These are phyloP conservation scores for Aureobasidium sp. DNA, from an alignment of 2,329 filamentous ascomycete genomes.

Conservation along the genomic window DNA sequence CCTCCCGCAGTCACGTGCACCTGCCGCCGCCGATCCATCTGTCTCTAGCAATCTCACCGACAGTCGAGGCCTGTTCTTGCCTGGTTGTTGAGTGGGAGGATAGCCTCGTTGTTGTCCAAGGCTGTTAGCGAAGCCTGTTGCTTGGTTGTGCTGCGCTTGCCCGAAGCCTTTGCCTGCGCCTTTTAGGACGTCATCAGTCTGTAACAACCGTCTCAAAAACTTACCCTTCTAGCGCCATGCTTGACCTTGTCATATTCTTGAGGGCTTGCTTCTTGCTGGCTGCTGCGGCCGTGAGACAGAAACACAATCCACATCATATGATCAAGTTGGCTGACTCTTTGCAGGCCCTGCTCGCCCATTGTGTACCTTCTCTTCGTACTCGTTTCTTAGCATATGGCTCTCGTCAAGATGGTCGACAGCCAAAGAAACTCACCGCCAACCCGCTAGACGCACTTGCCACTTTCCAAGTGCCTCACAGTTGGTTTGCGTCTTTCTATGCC, in stretches of 20 bases:
- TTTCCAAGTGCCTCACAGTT: constrained; percentile 71
- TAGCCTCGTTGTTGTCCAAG: background rate
- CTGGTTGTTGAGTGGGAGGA: background rate
- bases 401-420: constrained; percentile 29
- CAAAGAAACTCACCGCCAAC: background rate
- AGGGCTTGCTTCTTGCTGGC: constrained; percentile 15
- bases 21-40: background rate
- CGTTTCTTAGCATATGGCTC: constrained; percentile 58
- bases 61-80: constrained; percentile 6
- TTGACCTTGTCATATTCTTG: constrained; percentile 15
- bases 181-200: background rate
- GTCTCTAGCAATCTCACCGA: constrained; percentile 5
- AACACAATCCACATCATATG: background rate
- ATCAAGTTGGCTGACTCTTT: constrained; percentile 12
- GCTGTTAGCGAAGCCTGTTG: background rate
- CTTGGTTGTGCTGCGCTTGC: background rate
- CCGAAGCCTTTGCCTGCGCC: background rate
- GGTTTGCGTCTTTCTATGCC: constrained; percentile 85
- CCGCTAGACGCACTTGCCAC: constrained; percentile 42
- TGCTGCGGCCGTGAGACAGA: constrained; percentile 16
- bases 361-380: constrained; percentile 43
- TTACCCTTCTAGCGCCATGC: background rate
- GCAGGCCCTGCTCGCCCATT: constrained; percentile 46
- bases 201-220: background rate
- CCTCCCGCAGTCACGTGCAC: background rate